Evolutionary conservation across 2,329 filamentous ascomycete species (phyloP), one percentile per base, ranked within the genome.

Genomic region (Coniochaeta hoffmannii): DNA sequence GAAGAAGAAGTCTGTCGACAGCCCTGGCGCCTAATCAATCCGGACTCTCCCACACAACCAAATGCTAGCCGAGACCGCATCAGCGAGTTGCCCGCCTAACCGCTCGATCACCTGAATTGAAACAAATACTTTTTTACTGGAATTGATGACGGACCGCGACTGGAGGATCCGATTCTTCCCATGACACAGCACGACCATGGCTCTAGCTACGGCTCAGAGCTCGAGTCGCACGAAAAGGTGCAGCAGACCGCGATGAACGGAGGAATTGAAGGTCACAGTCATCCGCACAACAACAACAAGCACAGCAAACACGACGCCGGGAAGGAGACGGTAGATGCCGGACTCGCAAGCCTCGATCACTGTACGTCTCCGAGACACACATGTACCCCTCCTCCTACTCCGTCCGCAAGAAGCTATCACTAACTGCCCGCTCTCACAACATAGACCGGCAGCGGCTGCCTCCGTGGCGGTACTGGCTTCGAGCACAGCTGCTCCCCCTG

Each of bases 401-500:
- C 31, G 44, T 50, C 52, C 50, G 36, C 44, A 31, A 26, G 28
- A 41, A 41, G 36, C 12, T 11, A 14, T 41, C 22, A 4, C 49
- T 51, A 34, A 49, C n/a, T 31, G 55, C 60, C 38, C 54, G 53
- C 32, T 53, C 19, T 15, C 19, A 14, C 14, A 35, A 46, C 62
- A n/a, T n/a, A 96, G 91, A 96, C 73, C 90, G 88, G 66, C 83
- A 85, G 69, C 85, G 85, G 62, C 83, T 99, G 57, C 92, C 94
- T 55, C 72, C 72, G 80, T 97, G 94, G 94, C 87, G 94, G 65
- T 96, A 97, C 75, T 76, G 77, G 59, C 73, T 96, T 63, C 90
- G 94, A 69, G 87, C 96, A 70, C 77, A 76, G 63, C 78, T 93
- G 57, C 85, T 99, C 57, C 93, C 93, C 59, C 79, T 97, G 57